Evolutionary conservation across 371 early-diverging fungal genomes (phyloP).

Genomic region (Entomophthora muscae): DNA sequence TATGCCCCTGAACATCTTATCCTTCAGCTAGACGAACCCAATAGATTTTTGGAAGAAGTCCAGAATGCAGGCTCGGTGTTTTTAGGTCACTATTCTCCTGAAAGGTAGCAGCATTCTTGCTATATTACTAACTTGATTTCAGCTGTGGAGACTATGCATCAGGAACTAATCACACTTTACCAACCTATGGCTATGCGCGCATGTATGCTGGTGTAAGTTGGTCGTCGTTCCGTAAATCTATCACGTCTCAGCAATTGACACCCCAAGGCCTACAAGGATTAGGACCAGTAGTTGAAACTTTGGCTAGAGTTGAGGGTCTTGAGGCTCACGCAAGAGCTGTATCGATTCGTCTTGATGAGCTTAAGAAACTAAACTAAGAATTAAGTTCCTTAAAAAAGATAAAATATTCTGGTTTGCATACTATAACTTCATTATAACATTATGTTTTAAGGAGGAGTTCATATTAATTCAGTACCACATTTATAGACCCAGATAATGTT

Average conservation of each 20-base stretch:
- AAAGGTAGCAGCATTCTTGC: conserved; percentile 32
- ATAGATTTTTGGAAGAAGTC: conserved; percentile 35
- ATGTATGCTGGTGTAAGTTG: conserved; percentile 97
- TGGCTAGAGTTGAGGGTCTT: conserved; percentile 88
- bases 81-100: conserved; percentile 89
- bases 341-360: conserved; percentile 65
- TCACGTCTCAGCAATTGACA: conserved; percentile 82
- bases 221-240: conserved; percentile 83
- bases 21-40: conserved; percentile 66
- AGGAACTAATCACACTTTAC: conserved; percentile 97
- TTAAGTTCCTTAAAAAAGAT: too few species aligned
- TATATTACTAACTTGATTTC: conserved; percentile 1
- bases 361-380: too few species aligned
- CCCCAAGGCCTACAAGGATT: conserved; percentile 69
- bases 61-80: conserved; percentile 91
- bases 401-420: too few species aligned
- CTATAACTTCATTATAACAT: too few species aligned
- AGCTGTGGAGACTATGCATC: conserved; percentile 97
- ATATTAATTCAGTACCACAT: too few species aligned
- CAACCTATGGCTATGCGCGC: conserved; percentile 91
- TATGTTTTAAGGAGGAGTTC: too few species aligned
- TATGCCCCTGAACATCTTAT: conserved; percentile 97
- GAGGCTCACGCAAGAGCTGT: conserved; percentile 95
- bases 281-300: conserved; percentile 74
- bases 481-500: too few species aligned